Conservation (phyloP, 1,284 basidiomycete genomes). For the Meira nashicola region DNA sequence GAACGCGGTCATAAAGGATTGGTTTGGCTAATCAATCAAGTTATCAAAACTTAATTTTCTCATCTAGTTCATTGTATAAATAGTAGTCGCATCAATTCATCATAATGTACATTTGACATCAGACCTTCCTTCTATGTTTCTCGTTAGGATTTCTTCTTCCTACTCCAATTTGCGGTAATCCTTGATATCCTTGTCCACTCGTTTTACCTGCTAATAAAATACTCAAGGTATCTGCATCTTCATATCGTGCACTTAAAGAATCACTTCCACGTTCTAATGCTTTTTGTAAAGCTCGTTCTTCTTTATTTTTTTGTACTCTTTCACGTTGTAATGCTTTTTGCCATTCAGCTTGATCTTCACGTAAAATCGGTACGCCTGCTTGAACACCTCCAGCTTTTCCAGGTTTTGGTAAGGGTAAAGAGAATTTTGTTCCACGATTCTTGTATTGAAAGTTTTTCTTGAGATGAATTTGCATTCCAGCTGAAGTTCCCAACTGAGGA, state of each 20-base stretch:
- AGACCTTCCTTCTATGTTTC: slow-evolving; percentile 22
- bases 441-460: slow-evolving; percentile 73
- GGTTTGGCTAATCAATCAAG: slow-evolving; percentile 24
- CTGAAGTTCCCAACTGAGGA: slow-evolving; percentile 13
- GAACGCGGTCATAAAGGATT: slow-evolving; percentile 30
- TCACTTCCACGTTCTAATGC: slow-evolving; percentile 39
- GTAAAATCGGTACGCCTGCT: slow-evolving; percentile 31
- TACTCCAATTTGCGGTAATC: slow-evolving; percentile 44
- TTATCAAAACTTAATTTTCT: background rate
- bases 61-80: background rate
- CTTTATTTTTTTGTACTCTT: slow-evolving; percentile 15
- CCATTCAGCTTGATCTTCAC: slow-evolving; percentile 52
- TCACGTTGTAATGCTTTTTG: slow-evolving; percentile 30
- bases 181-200: slow-evolving; percentile 14
- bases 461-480: slow-evolving; percentile 42
- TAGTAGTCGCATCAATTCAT: background rate
- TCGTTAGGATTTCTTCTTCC: slow-evolving; percentile 51
- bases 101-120: background rate
- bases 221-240: slow-evolving; percentile 47
- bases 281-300: slow-evolving; percentile 29
- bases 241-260: slow-evolving; percentile 41
- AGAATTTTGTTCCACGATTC: slow-evolving; percentile 83
- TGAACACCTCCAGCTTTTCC: slow-evolving; percentile 56
- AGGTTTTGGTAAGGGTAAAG: slow-evolving; percentile 84
- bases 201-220: slow-evolving; percentile 32